These are phyloP conservation scores for Fennellomyces sp. DNA, from an alignment of 371 early-diverging fungal species.

Conservation along the genomic window DNA sequence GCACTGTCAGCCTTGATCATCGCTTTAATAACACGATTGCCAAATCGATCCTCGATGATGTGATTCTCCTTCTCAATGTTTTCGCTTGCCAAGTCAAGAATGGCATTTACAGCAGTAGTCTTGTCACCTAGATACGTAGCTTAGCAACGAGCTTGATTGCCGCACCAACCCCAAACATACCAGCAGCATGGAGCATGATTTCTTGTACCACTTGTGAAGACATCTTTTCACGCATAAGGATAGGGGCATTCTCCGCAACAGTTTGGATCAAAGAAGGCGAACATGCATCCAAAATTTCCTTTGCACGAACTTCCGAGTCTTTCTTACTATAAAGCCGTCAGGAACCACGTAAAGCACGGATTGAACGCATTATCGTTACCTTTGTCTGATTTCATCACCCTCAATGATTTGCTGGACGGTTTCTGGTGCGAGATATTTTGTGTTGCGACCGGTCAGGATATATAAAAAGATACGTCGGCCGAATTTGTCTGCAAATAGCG, in stretches of 20 bases:
- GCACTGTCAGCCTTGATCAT: slow-evolving; percentile 63
- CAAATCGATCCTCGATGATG: slow-evolving; percentile 56
- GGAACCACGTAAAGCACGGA: neutral
- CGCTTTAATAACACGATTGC: slow-evolving; percentile 62
- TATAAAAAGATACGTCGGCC: slow-evolving; percentile 78
- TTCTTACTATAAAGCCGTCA: slow-evolving; percentile 61
- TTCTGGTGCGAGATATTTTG: slow-evolving; percentile 69
- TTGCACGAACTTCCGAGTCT: slow-evolving; percentile 63
- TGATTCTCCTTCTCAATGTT: slow-evolving; percentile 57
- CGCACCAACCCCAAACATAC: too few species aligned
- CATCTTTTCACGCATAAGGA: slow-evolving; percentile 62
- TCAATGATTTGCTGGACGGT: slow-evolving; percentile 63
- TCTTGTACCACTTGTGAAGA: slow-evolving; percentile 74
- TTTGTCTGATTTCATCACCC: slow-evolving; percentile 68
- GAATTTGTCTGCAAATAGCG: slow-evolving; percentile 69
- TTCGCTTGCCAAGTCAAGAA: slow-evolving; percentile 49
- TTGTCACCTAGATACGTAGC: slow-evolving; percentile 39
- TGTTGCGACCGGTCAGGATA: slow-evolving; percentile 73
- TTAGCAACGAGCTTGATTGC: too few species aligned
- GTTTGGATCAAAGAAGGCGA: slow-evolving; percentile 65
- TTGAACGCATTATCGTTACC: slow-evolving; percentile 14
- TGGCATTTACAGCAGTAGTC: slow-evolving; percentile 48
- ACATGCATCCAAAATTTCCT: slow-evolving; percentile 63
- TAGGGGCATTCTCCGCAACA: slow-evolving; percentile 54
- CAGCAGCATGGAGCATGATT: slow-evolving; percentile 70